These are phyloP conservation scores for Phytophthora crassamura DNA, from an alignment of 352 stramenopile genomes.

Conservation along the genomic window DNA sequence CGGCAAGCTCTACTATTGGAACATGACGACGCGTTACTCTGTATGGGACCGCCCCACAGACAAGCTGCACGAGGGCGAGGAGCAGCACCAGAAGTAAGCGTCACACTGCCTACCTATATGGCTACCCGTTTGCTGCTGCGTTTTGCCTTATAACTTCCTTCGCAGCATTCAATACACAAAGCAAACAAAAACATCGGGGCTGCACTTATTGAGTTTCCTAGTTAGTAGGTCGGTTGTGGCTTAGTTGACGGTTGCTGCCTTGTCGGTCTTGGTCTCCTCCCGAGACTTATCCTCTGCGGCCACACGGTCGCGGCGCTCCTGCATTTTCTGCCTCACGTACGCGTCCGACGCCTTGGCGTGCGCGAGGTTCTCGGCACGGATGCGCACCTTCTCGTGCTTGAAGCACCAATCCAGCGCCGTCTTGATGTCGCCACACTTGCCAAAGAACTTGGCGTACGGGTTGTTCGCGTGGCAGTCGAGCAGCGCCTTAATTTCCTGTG, in stretches of 20 bases:
- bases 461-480: slow-evolving; percentile 79
- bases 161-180: slow-evolving; percentile 25
- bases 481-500: slow-evolving; percentile 75
- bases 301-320: slow-evolving; percentile 64
- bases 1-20: slow-evolving; percentile 91
- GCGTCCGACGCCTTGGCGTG: slow-evolving; percentile 70
- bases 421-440: slow-evolving; percentile 76
- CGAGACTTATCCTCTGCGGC: slow-evolving; percentile 32
- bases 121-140: slow-evolving; percentile 13
- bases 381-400: slow-evolving; percentile 68
- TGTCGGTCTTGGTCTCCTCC: slow-evolving; percentile 8
- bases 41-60: slow-evolving; percentile 79
- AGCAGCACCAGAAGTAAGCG: slow-evolving; percentile 45
- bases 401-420: slow-evolving; percentile 84
- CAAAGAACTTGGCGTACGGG: slow-evolving; percentile 80
- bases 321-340: slow-evolving; percentile 81
- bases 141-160: slow-evolving; percentile 27
- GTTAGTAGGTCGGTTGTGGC: background rate
- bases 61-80: slow-evolving; percentile 60
- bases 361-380: slow-evolving; percentile 70
- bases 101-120: slow-evolving; percentile 6
- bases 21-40: slow-evolving; percentile 82
- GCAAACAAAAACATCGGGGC: too few relatives aligned
- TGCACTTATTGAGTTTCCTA: slow-evolving; percentile 9
- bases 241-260: slow-evolving; percentile 25